Evolutionary conservation across 306 rosid species (phyloP).

Genomic region (Corylus heterophylla): DNA sequence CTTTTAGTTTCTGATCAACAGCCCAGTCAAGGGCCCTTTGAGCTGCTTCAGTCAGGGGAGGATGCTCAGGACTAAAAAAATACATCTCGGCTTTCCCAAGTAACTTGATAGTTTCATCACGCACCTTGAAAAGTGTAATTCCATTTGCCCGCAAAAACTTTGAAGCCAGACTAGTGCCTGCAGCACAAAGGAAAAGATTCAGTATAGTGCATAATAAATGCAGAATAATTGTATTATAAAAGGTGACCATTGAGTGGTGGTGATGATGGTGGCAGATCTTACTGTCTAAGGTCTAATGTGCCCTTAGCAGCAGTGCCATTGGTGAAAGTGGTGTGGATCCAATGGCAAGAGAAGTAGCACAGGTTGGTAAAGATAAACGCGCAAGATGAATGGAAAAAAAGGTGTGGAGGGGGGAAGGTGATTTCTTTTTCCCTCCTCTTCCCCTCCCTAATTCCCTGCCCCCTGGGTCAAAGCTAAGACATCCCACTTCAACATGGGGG

Average conservation of each 20-base stretch:
- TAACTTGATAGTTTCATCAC: constrained; percentile 58
- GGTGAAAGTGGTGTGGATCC: not conserved
- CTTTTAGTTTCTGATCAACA: constrained; percentile 52
- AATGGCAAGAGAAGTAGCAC: not conserved
- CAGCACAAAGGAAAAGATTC: constrained; percentile 10
- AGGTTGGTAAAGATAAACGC: not conserved
- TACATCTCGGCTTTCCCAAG: constrained; percentile 52
- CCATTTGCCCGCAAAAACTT: constrained; percentile 59
- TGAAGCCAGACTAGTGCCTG: constrained; percentile 69
- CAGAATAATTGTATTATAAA: not conserved
- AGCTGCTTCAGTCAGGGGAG: constrained; percentile 65
- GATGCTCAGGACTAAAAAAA: constrained; percentile 59
- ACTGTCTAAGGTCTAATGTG: not conserved
- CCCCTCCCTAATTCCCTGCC: too few relatives aligned
- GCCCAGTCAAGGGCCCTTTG: constrained; percentile 81
- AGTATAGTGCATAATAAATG: constrained; percentile 21
- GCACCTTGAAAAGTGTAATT: constrained; percentile 60
- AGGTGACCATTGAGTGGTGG: not conserved
- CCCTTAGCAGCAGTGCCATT: not conserved
- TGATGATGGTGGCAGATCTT: not conserved
- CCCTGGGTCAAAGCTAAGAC: not conserved
- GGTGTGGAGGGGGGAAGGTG: not conserved
- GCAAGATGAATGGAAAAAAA: not conserved
- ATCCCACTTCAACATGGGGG: not conserved
- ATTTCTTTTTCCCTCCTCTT: not conserved